These are phyloP conservation scores for Penicillium sp. DNA, from an alignment of 2,329 filamentous ascomycete genomes.

Conservation along the genomic window DNA sequence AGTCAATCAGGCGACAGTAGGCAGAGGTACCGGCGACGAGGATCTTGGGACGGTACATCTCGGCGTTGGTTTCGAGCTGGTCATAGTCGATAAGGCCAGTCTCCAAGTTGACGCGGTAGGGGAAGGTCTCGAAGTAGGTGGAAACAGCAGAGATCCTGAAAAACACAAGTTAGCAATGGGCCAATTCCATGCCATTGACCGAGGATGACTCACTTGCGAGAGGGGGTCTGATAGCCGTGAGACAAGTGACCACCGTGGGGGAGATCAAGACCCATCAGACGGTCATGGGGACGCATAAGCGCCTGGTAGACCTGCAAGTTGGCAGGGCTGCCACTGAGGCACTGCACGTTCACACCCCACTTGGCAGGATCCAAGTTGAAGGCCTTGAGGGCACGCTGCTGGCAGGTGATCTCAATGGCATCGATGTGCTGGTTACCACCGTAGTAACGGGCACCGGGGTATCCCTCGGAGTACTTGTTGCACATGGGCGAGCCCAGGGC, in stretches of 20 bases:
- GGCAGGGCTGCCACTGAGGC: conserved; percentile 84
- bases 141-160: conserved; percentile 87
- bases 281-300: conserved; percentile 83
- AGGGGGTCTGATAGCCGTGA: conserved; percentile 94
- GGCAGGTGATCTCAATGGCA: conserved; percentile 89
- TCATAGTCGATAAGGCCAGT: conserved; percentile 96
- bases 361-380: conserved; percentile 80
- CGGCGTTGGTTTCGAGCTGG: conserved; percentile 77
- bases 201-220: conserved; percentile 60
- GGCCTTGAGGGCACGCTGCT: conserved; percentile 83
- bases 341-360: conserved; percentile 99
- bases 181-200: not conserved
- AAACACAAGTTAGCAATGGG: not conserved
- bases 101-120: conserved; percentile 82
- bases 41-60: conserved; percentile 89
- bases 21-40: conserved; percentile 92
- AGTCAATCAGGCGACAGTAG: conserved; percentile 94
- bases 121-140: conserved; percentile 97
- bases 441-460: conserved; percentile 97
- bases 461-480: conserved; percentile 99
- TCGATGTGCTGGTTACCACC: conserved; percentile 99
- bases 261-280: conserved; percentile 93
- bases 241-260: conserved; percentile 94
- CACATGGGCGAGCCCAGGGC: conserved; percentile 91
- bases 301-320: conserved; percentile 98